Evolutionary conservation across 106 monocot species (phyloP), one percentile per base, ranked within the genome.

Genomic region (Posidonia australis): DNA sequence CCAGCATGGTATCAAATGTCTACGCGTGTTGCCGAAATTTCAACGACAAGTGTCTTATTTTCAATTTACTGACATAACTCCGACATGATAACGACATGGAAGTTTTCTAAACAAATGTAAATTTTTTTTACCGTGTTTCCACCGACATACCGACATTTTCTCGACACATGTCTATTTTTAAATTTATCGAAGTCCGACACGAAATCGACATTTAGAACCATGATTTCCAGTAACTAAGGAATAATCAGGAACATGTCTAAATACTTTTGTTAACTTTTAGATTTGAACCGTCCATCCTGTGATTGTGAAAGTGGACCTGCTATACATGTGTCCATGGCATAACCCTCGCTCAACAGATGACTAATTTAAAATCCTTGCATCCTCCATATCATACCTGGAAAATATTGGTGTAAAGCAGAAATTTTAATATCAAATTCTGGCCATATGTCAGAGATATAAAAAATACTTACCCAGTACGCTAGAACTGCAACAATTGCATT

Each of bases 401-500:
- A 66, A 73, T 17, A 13, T 45, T 21, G n/a, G 0, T 21, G 43
- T 43, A 17, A 63, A 71, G n/a, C 5, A 3, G 13, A 26, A 11
- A 19, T 27, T 7, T 9, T 13, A 30, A 13, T 14, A 56, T 31
- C 18, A 18, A 66, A 11, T 14, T 12, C 3, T 10, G 30, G 36
- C 9, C 23, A 52, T 44, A 31, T 3, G 4, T 12, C 16, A 51
- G 19, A 22, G 6, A 51, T 32, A 36, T 32, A 9, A 54, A 44
- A 64, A 31, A 55, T 9, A 17, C 72, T 57, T 78, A 98, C 90
- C 96, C 96, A 59, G 70, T 98, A 98, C 21, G 96, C 67, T 31
- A 98, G 67, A 51, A 98, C 96, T 20, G 96, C 96, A 41, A 98
- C 96, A 72, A 98, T 98, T 63, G 90, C 96, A 87, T 98, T 98